Evolutionary conservation across 352 stramenopile species (phyloP).

Genomic region (Phytophthora cactorum): DNA sequence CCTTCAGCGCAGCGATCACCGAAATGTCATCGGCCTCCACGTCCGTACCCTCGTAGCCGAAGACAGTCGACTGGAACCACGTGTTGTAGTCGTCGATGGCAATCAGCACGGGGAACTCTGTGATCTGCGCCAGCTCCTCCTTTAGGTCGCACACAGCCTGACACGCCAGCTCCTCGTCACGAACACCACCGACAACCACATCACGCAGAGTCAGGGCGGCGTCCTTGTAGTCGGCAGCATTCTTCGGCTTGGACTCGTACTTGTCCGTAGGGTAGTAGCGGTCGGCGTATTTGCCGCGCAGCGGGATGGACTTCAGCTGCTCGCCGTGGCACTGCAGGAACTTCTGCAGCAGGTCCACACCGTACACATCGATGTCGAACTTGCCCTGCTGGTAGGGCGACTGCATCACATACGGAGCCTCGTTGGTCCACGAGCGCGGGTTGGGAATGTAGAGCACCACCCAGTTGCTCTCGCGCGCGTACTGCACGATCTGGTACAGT

Average conservation of each 20-base stretch:
- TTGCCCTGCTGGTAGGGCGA: slow-evolving; percentile 81
- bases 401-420: slow-evolving; percentile 87
- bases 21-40: slow-evolving; percentile 81
- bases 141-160: slow-evolving; percentile 83
- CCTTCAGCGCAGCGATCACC: slow-evolving; percentile 77
- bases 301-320: slow-evolving; percentile 64
- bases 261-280: slow-evolving; percentile 80
- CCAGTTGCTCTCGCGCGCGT: slow-evolving; percentile 85
- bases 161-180: slow-evolving; percentile 84
- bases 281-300: slow-evolving; percentile 77
- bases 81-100: slow-evolving; percentile 91
- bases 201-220: slow-evolving; percentile 74
- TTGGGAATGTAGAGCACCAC: slow-evolving; percentile 85
- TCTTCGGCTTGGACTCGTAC: slow-evolving; percentile 81
- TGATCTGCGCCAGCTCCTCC: slow-evolving; percentile 75
- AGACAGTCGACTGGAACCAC: slow-evolving; percentile 88
- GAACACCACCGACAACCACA: slow-evolving; percentile 79
- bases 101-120: slow-evolving; percentile 87
- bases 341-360: slow-evolving; percentile 79
- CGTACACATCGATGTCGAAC: slow-evolving; percentile 88
- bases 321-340: slow-evolving; percentile 80
- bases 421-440: slow-evolving; percentile 77
- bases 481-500: slow-evolving; percentile 90
- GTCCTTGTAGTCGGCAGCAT: slow-evolving; percentile 54
- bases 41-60: slow-evolving; percentile 85